A percentile compares a stretch with the other conserved stretches of the same genome.
phyloP scores from a whole-genome alignment of 2,329 filamentous ascomycete species.

The Aspergillus texensis region DNA sequence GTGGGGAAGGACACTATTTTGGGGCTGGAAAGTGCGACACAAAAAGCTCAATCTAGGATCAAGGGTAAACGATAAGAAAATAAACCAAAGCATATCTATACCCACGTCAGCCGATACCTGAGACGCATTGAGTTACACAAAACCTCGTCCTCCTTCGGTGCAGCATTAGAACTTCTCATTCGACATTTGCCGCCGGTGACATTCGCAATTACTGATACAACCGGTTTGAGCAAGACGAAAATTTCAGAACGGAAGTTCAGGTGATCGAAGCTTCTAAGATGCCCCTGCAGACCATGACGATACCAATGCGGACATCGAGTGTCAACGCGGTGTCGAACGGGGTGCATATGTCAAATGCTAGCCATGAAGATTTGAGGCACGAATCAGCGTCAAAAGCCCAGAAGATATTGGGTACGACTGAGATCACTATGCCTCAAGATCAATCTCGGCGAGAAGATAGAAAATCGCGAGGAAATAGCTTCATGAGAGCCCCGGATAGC shows the following conservation, averaged over 20 bases:
- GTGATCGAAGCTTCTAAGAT: constrained; percentile 8
- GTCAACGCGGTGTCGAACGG: constrained; percentile 18
- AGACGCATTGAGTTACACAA: not conserved
- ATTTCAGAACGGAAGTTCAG: not conserved
- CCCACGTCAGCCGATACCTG: not conserved
- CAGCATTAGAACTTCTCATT: not conserved
- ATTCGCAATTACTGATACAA: not conserved
- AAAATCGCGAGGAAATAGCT: constrained; percentile 38
- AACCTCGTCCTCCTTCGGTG: not conserved
- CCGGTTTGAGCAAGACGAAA: not conserved
- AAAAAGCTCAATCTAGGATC: not conserved
- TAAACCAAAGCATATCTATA: not conserved
- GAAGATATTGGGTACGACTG: constrained; percentile 34
- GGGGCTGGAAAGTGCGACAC: not conserved
- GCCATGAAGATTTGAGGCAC: constrained; percentile 20
- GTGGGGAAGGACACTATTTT: constrained; percentile 2
- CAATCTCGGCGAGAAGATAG: constrained; percentile 26
- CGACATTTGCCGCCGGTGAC: not conserved
- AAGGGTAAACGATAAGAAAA: not conserved
- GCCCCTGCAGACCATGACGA: constrained; percentile 16
- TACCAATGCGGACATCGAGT: constrained; percentile 23
- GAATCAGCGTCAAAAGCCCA: constrained; percentile 35
- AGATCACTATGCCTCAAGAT: constrained; percentile 28
- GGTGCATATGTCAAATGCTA: constrained; percentile 12
- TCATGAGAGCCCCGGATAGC: constrained; percentile 45